Conservation (phyloP, 169 alveolate genomes). For the Eimeria praecox region DNA sequence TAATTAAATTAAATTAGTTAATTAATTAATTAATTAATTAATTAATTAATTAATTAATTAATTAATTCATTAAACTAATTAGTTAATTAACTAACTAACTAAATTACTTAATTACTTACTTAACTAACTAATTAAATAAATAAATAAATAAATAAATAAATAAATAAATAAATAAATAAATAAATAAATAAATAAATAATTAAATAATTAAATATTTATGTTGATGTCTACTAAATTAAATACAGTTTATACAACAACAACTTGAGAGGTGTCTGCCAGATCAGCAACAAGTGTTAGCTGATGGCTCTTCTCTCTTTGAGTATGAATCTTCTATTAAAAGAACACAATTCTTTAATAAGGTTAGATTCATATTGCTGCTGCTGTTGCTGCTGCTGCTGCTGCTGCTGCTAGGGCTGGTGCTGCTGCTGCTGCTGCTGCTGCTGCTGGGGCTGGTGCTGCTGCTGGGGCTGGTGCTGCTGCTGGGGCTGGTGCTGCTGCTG, state of each 20-base stretch:
- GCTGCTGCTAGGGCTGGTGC: background rate
- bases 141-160: background rate
- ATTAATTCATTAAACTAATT: too few species aligned
- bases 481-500: background rate
- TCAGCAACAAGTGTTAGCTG: slow-evolving; percentile 27
- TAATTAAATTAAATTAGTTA: too few species aligned
- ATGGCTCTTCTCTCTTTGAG: slow-evolving; percentile 23
- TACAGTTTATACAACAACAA: slow-evolving; percentile 56
- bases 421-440: background rate
- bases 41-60: too few species aligned
- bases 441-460: background rate
- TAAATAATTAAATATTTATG: background rate
- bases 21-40: too few species aligned
- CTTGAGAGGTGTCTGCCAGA: slow-evolving; percentile 46
- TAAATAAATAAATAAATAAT: background rate
- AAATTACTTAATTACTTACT: too few species aligned
- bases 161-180: background rate
- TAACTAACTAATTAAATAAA: too few species aligned
- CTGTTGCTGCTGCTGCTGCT: background rate
- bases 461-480: background rate
- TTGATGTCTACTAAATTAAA: background rate
- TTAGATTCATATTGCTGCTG: background rate
- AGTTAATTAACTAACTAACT: too few species aligned
- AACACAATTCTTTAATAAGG: slow-evolving; percentile 35
- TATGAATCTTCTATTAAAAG: slow-evolving; percentile 16